Evolutionary conservation across 2,329 filamentous ascomycete species (phyloP).

Genomic region (Gnomoniopsis sp.): DNA sequence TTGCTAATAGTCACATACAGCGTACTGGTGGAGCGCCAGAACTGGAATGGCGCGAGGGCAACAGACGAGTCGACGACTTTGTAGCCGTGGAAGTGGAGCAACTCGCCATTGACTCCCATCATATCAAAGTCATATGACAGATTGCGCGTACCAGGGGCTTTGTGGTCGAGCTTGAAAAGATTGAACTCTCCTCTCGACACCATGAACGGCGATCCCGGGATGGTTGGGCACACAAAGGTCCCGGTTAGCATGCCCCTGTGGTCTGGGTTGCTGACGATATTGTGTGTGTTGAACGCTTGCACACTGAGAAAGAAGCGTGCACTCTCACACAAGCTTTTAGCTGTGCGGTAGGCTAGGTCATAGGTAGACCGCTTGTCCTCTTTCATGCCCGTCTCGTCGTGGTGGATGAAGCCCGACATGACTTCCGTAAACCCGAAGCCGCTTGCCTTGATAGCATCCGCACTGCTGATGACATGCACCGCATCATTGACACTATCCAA

Average conservation of each 20-base stretch:
- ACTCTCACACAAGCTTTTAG: slow-evolving; percentile 50
- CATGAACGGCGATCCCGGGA: slow-evolving; percentile 58
- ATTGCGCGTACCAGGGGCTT: slow-evolving; percentile 54
- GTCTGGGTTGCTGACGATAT: slow-evolving; percentile 42
- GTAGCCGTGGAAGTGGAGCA: slow-evolving; percentile 58
- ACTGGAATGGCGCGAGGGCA: slow-evolving; percentile 50
- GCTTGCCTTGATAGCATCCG: slow-evolving; percentile 39
- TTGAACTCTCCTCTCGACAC: slow-evolving; percentile 56
- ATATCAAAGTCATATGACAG: slow-evolving; percentile 62
- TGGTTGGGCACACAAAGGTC: slow-evolving; percentile 53
- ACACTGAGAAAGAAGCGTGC: slow-evolving; percentile 59
- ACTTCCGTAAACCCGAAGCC: slow-evolving; percentile 62
- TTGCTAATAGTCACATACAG: slow-evolving; percentile 59
- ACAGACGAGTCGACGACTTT: slow-evolving; percentile 61
- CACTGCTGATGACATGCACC: slow-evolving; percentile 36
- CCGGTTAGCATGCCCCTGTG: slow-evolving; percentile 55
- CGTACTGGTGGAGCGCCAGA: slow-evolving; percentile 61
- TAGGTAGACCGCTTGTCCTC: slow-evolving; percentile 50
- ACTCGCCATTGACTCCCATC: slow-evolving; percentile 47
- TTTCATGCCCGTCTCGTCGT: slow-evolving; percentile 37
- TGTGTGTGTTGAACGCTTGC: slow-evolving; percentile 50
- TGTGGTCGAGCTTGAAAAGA: slow-evolving; percentile 51
- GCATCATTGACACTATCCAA: slow-evolving; percentile 35
- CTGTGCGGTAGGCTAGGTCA: slow-evolving; percentile 48
- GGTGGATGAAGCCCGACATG: slow-evolving; percentile 61